Base-by-base conservation (phyloP, 75 land plant species). In the Cupressus sempervirens region DNA sequence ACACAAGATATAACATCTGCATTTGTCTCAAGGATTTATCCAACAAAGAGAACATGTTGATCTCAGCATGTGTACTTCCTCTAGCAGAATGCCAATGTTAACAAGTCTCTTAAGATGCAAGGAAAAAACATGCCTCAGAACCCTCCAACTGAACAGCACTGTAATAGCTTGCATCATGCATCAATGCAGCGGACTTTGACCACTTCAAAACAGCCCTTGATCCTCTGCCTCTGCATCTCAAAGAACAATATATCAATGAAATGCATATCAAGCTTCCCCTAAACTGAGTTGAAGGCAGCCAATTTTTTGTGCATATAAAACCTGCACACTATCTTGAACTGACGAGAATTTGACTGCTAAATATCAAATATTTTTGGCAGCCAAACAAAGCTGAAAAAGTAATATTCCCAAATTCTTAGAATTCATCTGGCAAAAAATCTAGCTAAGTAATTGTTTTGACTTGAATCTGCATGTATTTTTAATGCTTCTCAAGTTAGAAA, bases 91-190 rank as follows among this genome's bases (percentile, higher is more conserved):
- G 46, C 48, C 29, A 79, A 23, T 79, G 41, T 43, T 43, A 45
- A 23, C 14, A 18, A 40, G 50, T 38, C 3, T 79, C 7, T 79
- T 43, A 79, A 45, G 50, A n/a, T 50, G 32, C 50, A 45, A 45
- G 12, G 81, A 41, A 13, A 10, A 40, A 7, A 77, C 83, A 32
- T 88, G 76, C 97, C 93, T 91, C 87, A 85, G 92, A 65, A 68
- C 99, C 99, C 83, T 94, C 91, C 86, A 97, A 87, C 83, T 97
- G 96, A 11, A 96, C 86, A 81, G 91, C 83, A 86, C 84, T 77
- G 65, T 84, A 82, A 84, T 94, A 97, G 89, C 96, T 93, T 34
- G 95, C 90, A 90, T 97, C 99, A 88, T 97, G 99, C 77, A 95
- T 68, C 41, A 95, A 81, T 7, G 91, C 93, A 35, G 93, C 93